A percentile compares a stretch with the other conserved stretches of the same genome.
Evolutionary conservation across 192 early-diverging fungal species (phyloP).

Genomic region (Rhizophagus clarus): DNA sequence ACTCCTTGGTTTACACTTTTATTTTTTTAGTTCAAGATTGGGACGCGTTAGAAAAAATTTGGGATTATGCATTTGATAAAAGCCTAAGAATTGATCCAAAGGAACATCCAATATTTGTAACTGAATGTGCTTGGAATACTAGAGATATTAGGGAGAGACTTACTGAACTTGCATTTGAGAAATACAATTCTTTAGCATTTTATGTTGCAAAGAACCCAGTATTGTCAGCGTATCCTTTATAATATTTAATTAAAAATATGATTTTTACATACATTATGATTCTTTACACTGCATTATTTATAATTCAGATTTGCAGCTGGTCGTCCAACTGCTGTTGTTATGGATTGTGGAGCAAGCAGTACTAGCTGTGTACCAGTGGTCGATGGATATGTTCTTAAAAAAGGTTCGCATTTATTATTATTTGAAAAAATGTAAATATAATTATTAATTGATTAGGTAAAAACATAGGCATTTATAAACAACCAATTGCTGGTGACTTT

Average conservation of each 20-base stretch:
- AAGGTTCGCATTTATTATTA: slow-evolving; percentile 50
- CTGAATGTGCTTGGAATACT: slow-evolving; percentile 92
- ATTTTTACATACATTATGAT: neutral
- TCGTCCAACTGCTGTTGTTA: slow-evolving; percentile 81
- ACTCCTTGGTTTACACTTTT: neutral
- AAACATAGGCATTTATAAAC: slow-evolving; percentile 55
- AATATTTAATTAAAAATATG: neutral
- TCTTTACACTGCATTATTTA: slow-evolving; percentile 10
- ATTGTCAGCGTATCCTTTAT: slow-evolving; percentile 75
- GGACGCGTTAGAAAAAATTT: slow-evolving; percentile 90
- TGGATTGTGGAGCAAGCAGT: slow-evolving; percentile 88
- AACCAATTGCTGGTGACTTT: slow-evolving; percentile 81
- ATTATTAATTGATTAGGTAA: neutral
- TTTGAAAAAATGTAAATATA: neutral
- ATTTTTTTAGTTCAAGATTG: slow-evolving; percentile 80
- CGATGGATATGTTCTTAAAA: slow-evolving; percentile 95
- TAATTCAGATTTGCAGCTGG: slow-evolving; percentile 82
- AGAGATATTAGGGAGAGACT: slow-evolving; percentile 82
- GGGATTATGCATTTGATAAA: slow-evolving; percentile 80
- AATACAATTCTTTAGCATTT: slow-evolving; percentile 89
- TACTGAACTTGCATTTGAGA: slow-evolving; percentile 94
- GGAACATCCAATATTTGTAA: slow-evolving; percentile 91
- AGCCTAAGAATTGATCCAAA: slow-evolving; percentile 71
- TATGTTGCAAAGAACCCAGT: slow-evolving; percentile 92
- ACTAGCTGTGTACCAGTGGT: slow-evolving; percentile 95